These are phyloP conservation scores for Pseudocercospora pini-densiflorae DNA, from an alignment of 2,329 filamentous ascomycete genomes.

Conservation along the genomic window DNA sequence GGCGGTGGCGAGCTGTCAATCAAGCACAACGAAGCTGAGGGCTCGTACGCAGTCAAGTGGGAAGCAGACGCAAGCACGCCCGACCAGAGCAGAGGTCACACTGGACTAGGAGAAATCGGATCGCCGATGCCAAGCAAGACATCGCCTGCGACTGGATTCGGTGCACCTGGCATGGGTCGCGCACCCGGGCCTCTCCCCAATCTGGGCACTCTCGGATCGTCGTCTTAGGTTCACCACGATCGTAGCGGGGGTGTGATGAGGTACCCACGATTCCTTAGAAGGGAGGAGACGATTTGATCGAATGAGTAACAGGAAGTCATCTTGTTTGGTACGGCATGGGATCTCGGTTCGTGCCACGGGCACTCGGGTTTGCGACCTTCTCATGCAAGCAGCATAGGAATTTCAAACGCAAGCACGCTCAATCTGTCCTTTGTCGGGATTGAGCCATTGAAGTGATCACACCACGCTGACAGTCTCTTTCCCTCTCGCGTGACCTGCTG, in stretches of 20 bases:
- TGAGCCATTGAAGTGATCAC: constrained; percentile 5
- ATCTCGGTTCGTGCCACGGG: not conserved
- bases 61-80: constrained; percentile 39
- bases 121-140: constrained; percentile 52
- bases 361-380: not conserved
- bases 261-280: not conserved
- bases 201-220: constrained; percentile 23
- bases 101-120: constrained; percentile 52
- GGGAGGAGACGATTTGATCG: constrained; percentile 3
- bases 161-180: constrained; percentile 33
- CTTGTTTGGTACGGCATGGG: constrained; percentile 2
- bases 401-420: not conserved
- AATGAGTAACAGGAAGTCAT: not conserved
- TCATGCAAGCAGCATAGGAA: not conserved
- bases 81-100: constrained; percentile 31
- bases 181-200: constrained; percentile 30
- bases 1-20: constrained; percentile 88
- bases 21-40: constrained; percentile 50
- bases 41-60: constrained; percentile 49
- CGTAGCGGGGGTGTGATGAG: not conserved
- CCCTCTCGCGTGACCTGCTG: not conserved
- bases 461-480: not conserved
- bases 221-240: not conserved
- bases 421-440: not conserved
- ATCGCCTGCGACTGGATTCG: constrained; percentile 41